Conservation (phyloP, 2,329 filamentous ascomycete species). For the Curvularia lunata region DNA sequence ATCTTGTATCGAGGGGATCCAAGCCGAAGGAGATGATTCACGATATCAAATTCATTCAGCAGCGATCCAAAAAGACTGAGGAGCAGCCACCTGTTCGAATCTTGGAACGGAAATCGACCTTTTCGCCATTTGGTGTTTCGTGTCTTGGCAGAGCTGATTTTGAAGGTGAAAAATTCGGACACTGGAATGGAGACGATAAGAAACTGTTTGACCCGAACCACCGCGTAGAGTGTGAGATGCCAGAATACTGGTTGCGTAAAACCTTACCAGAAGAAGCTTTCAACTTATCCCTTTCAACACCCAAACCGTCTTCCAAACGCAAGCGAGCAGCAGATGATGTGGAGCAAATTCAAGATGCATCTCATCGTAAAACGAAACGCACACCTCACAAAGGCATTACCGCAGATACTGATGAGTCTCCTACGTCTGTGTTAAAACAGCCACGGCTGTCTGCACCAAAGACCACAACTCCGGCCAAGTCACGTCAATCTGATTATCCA, state of each 20-base stretch:
- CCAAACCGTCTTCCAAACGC: slow-evolving; percentile 22
- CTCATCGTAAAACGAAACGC: slow-evolving; percentile 8
- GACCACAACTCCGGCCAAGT: neutral
- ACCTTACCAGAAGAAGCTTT: slow-evolving; percentile 37
- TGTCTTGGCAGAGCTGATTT: slow-evolving; percentile 36
- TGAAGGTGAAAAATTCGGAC: slow-evolving; percentile 36
- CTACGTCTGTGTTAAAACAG: neutral
- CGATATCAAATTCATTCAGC: slow-evolving; percentile 41
- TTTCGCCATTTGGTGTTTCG: slow-evolving; percentile 44
- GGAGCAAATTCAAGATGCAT: neutral
- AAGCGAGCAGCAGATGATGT: slow-evolving; percentile 14
- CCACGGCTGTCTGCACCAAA: neutral
- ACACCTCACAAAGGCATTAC: neutral
- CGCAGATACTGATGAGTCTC: neutral
- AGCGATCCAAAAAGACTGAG: slow-evolving; percentile 27
- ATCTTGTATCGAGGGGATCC: slow-evolving; percentile 21
- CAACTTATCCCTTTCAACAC: slow-evolving; percentile 19
- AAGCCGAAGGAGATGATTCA: slow-evolving; percentile 29
- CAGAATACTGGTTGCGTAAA: slow-evolving; percentile 41
- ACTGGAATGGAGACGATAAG: slow-evolving; percentile 26
- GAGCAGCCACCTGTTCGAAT: slow-evolving; percentile 14
- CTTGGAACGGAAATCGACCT: slow-evolving; percentile 46
- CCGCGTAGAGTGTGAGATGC: slow-evolving; percentile 48
- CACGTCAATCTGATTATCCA: neutral
- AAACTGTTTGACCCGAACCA: slow-evolving; percentile 40